These are phyloP conservation scores for Dunaliella salina DNA, from an alignment of 163 green algal genomes.

Conservation along the genomic window DNA sequence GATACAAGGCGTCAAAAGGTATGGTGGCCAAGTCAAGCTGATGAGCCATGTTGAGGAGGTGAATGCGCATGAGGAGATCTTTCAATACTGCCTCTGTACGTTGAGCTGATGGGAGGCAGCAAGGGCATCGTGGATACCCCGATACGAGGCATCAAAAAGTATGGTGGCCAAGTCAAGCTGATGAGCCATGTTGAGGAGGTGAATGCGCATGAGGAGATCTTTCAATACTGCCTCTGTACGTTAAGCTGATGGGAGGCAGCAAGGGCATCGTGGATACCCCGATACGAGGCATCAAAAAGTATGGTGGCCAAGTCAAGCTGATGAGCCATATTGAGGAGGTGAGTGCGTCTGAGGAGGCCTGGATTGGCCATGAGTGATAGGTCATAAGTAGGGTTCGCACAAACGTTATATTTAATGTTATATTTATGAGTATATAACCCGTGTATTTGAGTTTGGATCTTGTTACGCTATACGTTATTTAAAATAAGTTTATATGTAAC, in stretches of 20 bases:
- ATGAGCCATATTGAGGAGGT: constrained; percentile 73
- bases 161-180: constrained; percentile 69
- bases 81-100: no score
- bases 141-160: constrained; percentile 71
- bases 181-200: constrained; percentile 73
- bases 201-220: no score
- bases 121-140: constrained; percentile 78
- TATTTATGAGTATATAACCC: no score
- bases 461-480: no score
- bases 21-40: constrained; percentile 69
- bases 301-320: constrained; percentile 69
- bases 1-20: constrained; percentile 72
- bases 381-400: no score
- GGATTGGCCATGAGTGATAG: no score
- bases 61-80: no score
- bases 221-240: no score
- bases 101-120: constrained; percentile 59
- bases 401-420: no score
- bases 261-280: constrained; percentile 78
- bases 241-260: constrained; percentile 68
- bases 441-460: no score
- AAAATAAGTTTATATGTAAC: no score
- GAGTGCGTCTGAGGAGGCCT: no score
- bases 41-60: constrained; percentile 73
- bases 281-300: constrained; percentile 73